phyloP scores from a whole-genome alignment of 129 eudicot genomes.

The Chrysanthemum makinoi region DNA sequence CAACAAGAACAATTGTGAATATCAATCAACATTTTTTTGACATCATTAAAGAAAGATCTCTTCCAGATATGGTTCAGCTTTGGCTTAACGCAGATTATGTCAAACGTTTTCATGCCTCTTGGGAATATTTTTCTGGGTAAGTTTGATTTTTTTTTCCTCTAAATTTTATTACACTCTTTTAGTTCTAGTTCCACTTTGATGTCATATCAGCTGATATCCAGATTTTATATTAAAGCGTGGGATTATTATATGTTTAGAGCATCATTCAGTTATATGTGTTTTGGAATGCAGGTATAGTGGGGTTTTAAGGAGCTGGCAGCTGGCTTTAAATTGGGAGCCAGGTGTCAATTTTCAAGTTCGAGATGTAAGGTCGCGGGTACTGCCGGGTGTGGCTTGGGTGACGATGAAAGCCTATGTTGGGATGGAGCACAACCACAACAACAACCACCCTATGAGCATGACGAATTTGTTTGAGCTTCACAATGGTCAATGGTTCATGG shows the following conservation, averaged over 20 bases:
- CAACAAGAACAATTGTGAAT: constrained; percentile 84
- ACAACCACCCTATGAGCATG: constrained; percentile 36
- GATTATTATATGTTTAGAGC: background rate
- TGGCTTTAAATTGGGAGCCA: constrained; percentile 76
- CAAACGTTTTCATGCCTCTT: constrained; percentile 82
- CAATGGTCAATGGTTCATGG: constrained; percentile 91
- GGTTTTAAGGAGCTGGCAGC: constrained; percentile 85
- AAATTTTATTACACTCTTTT: background rate
- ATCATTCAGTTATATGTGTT: background rate
- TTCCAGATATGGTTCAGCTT: constrained; percentile 80
- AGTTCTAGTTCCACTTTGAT: constrained; percentile 1
- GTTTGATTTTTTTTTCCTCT: constrained; percentile 4
- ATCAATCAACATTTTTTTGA: constrained; percentile 67
- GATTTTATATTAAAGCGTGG: background rate
- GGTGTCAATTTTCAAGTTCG: constrained; percentile 59
- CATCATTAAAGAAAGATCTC: constrained; percentile 69
- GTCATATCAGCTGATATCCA: background rate
- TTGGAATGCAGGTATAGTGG: constrained; percentile 54
- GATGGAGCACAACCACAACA: constrained; percentile 33
- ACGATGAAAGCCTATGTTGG: constrained; percentile 77
- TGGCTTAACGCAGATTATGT: constrained; percentile 99
- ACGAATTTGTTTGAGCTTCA: constrained; percentile 79
- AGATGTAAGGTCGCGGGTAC: constrained; percentile 77
- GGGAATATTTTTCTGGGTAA: constrained; percentile 77
- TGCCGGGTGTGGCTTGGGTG: constrained; percentile 83